Conservation (phyloP, 345 rosid species). For the Odontarrhena argentea region DNA sequence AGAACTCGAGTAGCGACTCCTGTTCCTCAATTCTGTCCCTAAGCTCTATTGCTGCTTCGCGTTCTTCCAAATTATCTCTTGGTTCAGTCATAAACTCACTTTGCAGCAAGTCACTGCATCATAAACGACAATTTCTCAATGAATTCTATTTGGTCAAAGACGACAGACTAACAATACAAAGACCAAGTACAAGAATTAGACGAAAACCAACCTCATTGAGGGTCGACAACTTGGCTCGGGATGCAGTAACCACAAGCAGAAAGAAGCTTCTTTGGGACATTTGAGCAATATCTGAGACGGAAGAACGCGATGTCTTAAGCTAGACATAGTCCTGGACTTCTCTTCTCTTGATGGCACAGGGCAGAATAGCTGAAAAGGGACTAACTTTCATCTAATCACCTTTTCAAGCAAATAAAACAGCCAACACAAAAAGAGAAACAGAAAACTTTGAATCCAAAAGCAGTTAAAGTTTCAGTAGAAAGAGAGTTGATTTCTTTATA, state of each 20-base stretch:
- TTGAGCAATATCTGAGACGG: conserved; percentile 84
- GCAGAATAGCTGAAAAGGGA: conserved; percentile 60
- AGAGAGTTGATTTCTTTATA: not conserved
- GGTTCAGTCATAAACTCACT: conserved; percentile 85
- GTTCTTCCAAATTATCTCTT: conserved; percentile 73
- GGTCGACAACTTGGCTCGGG: conserved; percentile 91
- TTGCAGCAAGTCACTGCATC: conserved; percentile 70
- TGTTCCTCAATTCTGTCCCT: conserved; percentile 81
- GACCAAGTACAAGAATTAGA: not conserved
- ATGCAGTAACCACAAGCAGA: conserved; percentile 91
- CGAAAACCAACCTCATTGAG: conserved; percentile 57
- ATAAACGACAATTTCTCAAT: not conserved
- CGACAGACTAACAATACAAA: conserved; percentile 12
- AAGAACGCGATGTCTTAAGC: conserved; percentile 94
- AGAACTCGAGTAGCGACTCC: conserved; percentile 87
- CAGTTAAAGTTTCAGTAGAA: not conserved
- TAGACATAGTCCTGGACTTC: conserved; percentile 82
- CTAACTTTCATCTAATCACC: conserved; percentile 42
- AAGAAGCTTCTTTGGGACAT: conserved; percentile 92
- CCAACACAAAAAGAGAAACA: not conserved
- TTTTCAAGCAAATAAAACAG: conserved; percentile 20
- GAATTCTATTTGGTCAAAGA: not conserved
- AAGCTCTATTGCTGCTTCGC: conserved; percentile 81
- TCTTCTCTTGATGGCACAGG: conserved; percentile 70
- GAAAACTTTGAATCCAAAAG: conserved; percentile 20